phyloP scores from a whole-genome alignment of 1,284 basidiomycete genomes.

The Caloboletus inedulis region DNA sequence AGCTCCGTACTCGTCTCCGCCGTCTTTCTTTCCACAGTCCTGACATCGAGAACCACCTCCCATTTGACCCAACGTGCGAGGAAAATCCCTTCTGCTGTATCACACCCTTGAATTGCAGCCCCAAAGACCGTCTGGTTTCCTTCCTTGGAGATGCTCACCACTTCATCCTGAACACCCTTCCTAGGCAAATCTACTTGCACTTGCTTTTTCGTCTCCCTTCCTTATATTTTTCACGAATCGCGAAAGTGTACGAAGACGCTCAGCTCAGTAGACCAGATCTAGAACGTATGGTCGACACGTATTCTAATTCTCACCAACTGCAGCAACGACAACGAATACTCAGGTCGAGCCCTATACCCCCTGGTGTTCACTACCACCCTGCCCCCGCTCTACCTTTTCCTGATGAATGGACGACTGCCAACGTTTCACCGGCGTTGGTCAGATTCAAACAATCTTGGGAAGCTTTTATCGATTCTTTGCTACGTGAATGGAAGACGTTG shows the following conservation, averaged over 20 bases:
- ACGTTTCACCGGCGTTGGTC: conserved; percentile 57
- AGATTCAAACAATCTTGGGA: conserved; percentile 74
- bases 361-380: conserved; percentile 21
- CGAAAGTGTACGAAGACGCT: conserved; percentile 68
- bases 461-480: conserved; percentile 61
- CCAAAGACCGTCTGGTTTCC: conserved; percentile 11
- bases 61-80: conserved; percentile 23
- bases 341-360: conserved; percentile 30
- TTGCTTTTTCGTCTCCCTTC: conserved; percentile 66
- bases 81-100: conserved; percentile 27
- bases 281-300: conserved; percentile 59
- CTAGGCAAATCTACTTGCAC: conserved; percentile 60
- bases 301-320: conserved; percentile 21
- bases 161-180: conserved; percentile 45
- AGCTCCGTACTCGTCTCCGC: conserved; percentile 29
- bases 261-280: conserved; percentile 72
- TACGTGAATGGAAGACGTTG: conserved; percentile 75
- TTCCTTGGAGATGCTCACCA: conserved; percentile 24
- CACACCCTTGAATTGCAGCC: conserved; percentile 12
- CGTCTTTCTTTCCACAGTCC: conserved; percentile 24
- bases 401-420: conserved; percentile 58
- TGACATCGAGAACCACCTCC: conserved; percentile 16
- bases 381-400: conserved; percentile 47
- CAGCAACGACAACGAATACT: conserved; percentile 17
- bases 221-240: conserved; percentile 71